Percentiles rank a stretch among this genome's conserved stretches.
These are phyloP conservation scores for Claviceps digitariae DNA, from an alignment of 2,329 filamentous ascomycete species.

Conservation along the genomic window DNA sequence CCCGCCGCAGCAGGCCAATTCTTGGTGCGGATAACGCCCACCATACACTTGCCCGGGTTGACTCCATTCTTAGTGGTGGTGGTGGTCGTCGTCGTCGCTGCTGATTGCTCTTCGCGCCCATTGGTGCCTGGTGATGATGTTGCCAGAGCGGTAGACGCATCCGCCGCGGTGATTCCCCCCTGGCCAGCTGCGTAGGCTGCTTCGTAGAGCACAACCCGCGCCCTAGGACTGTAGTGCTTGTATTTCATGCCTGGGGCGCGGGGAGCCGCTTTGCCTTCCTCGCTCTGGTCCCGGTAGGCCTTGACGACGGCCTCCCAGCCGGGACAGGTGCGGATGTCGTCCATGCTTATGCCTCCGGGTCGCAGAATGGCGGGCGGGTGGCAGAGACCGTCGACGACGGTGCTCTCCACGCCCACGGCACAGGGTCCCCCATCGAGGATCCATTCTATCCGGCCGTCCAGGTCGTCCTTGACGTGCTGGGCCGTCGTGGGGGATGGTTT, in stretches of 20 bases:
- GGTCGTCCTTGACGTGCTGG: conserved; percentile 75
- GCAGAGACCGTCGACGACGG: conserved; percentile 83
- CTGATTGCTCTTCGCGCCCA: conserved; percentile 1
- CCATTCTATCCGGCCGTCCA: conserved; percentile 67
- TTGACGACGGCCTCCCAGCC: conserved; percentile 72
- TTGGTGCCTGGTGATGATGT: not conserved
- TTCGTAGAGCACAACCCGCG: conserved; percentile 74
- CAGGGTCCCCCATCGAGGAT: conserved; percentile 85
- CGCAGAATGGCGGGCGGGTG: conserved; percentile 68
- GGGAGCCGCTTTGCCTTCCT: conserved; percentile 51
- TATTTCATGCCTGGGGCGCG: conserved; percentile 98
- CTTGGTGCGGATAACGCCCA: conserved; percentile 44
- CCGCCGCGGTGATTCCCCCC: conserved; percentile 22
- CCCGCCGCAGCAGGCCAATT: conserved; percentile 35
- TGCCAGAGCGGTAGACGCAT: conserved; percentile 15
- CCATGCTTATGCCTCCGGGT: conserved; percentile 76
- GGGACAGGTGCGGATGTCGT: conserved; percentile 55
- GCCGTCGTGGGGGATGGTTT: conserved; percentile 86
- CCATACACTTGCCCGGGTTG: conserved; percentile 12
- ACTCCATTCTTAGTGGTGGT: too few relatives aligned
- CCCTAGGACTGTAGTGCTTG: conserved; percentile 89
- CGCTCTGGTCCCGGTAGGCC: conserved; percentile 65
- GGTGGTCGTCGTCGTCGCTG: conserved; percentile 4
- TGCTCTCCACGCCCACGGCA: conserved; percentile 86
- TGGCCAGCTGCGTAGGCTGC: conserved; percentile 24